These are phyloP conservation scores for Neurospora terricola DNA, from an alignment of 495 filamentous ascomycete species.

Conservation along the genomic window DNA sequence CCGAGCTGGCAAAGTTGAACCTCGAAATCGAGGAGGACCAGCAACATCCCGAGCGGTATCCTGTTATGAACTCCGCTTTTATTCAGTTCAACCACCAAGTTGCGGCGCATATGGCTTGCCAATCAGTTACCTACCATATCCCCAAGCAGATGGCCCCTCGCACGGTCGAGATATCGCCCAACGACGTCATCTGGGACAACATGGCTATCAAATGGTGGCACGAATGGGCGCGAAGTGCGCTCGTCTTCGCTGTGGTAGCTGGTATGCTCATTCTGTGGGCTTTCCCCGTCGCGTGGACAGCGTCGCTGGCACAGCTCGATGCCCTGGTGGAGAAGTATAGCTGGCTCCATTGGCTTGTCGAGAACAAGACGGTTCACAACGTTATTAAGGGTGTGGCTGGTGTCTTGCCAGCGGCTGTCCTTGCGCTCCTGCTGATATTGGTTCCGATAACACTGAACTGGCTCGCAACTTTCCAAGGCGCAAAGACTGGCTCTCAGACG, in stretches of 20 bases:
- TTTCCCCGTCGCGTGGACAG: conserved; percentile 82
- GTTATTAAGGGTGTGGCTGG: conserved; percentile 70
- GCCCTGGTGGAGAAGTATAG: conserved; percentile 51
- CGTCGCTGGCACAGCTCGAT: conserved; percentile 64
- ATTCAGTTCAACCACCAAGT: conserved; percentile 98
- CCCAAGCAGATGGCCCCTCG: conserved; percentile 93
- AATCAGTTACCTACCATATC: conserved; percentile 81
- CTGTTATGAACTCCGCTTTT: conserved; percentile 95
- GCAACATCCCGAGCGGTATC: conserved; percentile 73
- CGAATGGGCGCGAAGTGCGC: conserved; percentile 62
- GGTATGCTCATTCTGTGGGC: conserved; percentile 86
- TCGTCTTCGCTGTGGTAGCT: conserved; percentile 54
- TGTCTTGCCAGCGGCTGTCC: conserved; percentile 69
- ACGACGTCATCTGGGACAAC: conserved; percentile 95
- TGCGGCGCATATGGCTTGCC: conserved; percentile 95
- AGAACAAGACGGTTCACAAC: conserved; percentile 43
- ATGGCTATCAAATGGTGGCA: conserved; percentile 97
- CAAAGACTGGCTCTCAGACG: conserved; percentile 70
- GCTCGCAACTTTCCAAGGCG: conserved; percentile 64
- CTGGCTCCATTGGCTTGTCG: conserved; percentile 63
- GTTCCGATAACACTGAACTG: conserved; percentile 65
- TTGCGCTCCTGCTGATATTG: conserved; percentile 70
- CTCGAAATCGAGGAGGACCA: conserved; percentile 91
- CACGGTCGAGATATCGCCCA: conserved; percentile 82
- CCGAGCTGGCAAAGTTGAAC: conserved; percentile 81